Base-by-base conservation (phyloP, 2,329 filamentous ascomycete species). In the Exophiala calicioides region DNA sequence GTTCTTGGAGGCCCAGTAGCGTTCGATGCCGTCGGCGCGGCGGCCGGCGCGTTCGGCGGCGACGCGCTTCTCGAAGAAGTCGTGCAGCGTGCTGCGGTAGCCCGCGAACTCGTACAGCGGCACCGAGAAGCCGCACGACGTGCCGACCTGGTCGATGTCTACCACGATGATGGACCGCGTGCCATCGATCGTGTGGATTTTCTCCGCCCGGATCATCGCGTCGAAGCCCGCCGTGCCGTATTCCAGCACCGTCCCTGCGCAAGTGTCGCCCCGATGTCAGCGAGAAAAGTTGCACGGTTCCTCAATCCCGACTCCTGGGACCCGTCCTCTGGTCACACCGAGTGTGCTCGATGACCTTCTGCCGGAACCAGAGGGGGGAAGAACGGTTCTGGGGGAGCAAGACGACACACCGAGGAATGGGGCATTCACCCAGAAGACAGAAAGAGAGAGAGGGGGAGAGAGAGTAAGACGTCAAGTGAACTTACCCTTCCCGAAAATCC, bases 81-180 rank as follows among this genome's bases (percentile, higher is more conserved):
- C 50, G 33, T 57, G 49, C 19, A 59, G 35, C n/a, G 56, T 53
- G 3, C 52, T 33, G 7, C 57, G 26, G 39, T 49, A 55, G n/a
- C 47, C 43, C 16, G 52, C 55, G 35, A 55, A 59, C 13, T 58
- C 55, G 32, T 54, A 59, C 9, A 39, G 49, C 4, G 57, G 57
- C 5, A 86, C 81, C 18, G 77, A 80, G 56, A 75, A 86, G 5
- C 84, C 83, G 59, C 83, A 87, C 39, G 77, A 80, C 7, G 80
- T 85, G 71, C 85, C 81, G 3, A 81, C 73, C 67, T 85, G 78
- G 62, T 78, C 83, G 13, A 87, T 71, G 56, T 83, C 72, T 44
- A 83, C 67, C 26, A 80, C 56, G 27, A 87, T 77, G 19, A 86
- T 76, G 1, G 81, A 81, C 20, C 83, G 68, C 5, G 77, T 77